Base-by-base conservation (phyloP, 768 basidiomycete genomes). In the Termitomyces sp. region DNA sequence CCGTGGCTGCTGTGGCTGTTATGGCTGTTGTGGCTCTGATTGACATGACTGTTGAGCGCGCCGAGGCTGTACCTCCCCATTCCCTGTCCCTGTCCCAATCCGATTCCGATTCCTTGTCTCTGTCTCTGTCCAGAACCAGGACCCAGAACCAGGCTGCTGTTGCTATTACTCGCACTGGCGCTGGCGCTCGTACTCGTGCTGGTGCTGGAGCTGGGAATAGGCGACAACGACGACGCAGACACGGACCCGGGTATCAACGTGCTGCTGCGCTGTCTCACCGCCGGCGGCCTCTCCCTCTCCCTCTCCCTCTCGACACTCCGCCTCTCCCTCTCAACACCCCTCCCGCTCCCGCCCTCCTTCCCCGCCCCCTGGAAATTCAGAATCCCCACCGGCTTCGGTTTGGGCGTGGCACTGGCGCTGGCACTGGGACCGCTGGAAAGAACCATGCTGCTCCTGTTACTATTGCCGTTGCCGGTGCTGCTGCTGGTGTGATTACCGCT, bases 231-330 rank as follows among this genome's bases (percentile, higher is more conserved):
- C 2, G 67, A 57, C 43, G 57, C 46, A 14, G 65, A 58, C 5
- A 59, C 46, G 0, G 63, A 55, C 16, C 57, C 59, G 14, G 77
- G 70, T 40, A 79, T 63, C 70, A 79, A 71, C 4, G 77, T 78
- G 48, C 72, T 77, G 62, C 77, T 77, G 44, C 77, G 70, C 61
- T 74, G 79, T 10, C 76, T 68, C n/a, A 49, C 53, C 20, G 60
- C 54, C 4, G 50, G 50, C 20, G 55, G 54, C 41, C 36, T 47
- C 8, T 40, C 23, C 20, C 30, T 33, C 55, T 57, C 50, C 36
- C 49, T 33, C 7, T 26, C 48, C 33, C 52, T 58, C 41, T 32
- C 36, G 16, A 5, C 28, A 28, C 46, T 32, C 32, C 43, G 2
- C 26, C 48, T 32, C 48, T 50, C 49, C 26, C 48, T 32, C 48